phyloP scores from a whole-genome alignment of 164 flowering plant species.

The Dillenia turbinata region DNA sequence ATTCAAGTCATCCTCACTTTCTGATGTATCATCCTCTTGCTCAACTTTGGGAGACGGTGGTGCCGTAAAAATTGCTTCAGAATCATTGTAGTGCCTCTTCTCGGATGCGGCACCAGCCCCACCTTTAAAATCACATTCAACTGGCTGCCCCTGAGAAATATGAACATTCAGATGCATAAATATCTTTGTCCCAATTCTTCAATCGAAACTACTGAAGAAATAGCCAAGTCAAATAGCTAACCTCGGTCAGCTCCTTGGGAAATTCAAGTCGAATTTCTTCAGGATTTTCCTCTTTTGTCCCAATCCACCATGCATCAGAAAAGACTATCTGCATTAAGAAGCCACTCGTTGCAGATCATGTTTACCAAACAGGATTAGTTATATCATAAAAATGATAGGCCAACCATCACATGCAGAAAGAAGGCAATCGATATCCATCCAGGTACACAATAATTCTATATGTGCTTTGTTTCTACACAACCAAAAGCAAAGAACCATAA shows the following conservation, averaged over 20 bases:
- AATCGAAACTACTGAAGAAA: background rate
- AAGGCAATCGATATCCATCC: too few relatives aligned
- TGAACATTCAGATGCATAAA: background rate
- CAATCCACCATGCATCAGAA: constrained; percentile 98
- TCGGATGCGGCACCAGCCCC: constrained; percentile 63
- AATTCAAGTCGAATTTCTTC: constrained; percentile 73
- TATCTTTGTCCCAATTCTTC: background rate
- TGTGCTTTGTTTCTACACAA: background rate
- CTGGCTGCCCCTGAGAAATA: constrained; percentile 42
- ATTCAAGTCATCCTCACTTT: constrained; percentile 24
- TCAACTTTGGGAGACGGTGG: constrained; percentile 34
- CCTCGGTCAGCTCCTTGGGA: constrained; percentile 69
- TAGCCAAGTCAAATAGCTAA: constrained; percentile 16
- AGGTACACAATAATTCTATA: too few relatives aligned
- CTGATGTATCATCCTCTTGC: constrained; percentile 42
- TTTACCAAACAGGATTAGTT: too few relatives aligned
- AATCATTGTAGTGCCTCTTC: constrained; percentile 23
- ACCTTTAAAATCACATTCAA: constrained; percentile 72
- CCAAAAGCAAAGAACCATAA: background rate
- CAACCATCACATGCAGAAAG: too few relatives aligned
- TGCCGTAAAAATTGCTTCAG: constrained; percentile 18
- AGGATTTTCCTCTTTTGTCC: constrained; percentile 81
- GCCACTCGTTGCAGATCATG: too few relatives aligned
- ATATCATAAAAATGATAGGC: too few relatives aligned
- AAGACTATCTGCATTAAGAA: constrained; percentile 58